Evolutionary conservation across 805 yeast species (phyloP).

Genomic region (Limtongia smithiae): DNA sequence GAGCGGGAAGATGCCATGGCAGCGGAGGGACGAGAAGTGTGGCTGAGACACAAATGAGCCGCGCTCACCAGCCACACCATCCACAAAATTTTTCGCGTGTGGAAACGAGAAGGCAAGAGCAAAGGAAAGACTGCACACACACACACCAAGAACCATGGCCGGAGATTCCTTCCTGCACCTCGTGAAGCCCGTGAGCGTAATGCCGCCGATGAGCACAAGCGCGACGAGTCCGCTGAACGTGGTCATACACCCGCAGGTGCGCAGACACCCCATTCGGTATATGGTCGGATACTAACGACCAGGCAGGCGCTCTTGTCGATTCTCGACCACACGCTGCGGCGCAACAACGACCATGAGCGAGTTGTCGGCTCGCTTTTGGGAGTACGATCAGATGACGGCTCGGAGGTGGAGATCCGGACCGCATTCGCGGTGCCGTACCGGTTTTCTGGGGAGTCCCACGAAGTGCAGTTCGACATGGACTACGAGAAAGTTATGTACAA

Average conservation of each 20-base stretch:
- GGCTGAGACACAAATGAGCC: too few relatives aligned
- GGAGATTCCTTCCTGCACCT: slow-evolving; percentile 28
- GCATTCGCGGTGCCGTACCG: slow-evolving; percentile 79
- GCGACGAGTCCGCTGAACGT: slow-evolving; percentile 29
- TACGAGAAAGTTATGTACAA: slow-evolving; percentile 68
- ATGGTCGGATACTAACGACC: not conserved
- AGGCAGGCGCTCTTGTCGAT: slow-evolving; percentile 53
- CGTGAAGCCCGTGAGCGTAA: slow-evolving; percentile 22
- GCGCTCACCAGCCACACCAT: too few relatives aligned
- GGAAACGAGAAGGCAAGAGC: too few relatives aligned
- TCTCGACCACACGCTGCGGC: slow-evolving; percentile 65
- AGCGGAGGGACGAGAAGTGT: too few relatives aligned
- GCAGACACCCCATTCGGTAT: not conserved
- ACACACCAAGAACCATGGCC: not conserved
- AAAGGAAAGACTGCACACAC: not conserved
- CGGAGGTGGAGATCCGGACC: slow-evolving; percentile 65
- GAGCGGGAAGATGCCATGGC: too few relatives aligned
- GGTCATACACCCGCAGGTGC: slow-evolving; percentile 30
- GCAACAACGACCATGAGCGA: slow-evolving; percentile 49
- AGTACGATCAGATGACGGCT: slow-evolving; percentile 76
- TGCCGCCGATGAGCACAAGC: slow-evolving; percentile 2
- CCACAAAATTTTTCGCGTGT: too few relatives aligned
- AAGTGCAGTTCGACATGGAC: slow-evolving; percentile 68
- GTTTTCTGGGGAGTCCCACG: slow-evolving; percentile 46
- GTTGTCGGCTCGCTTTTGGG: slow-evolving; percentile 83